Evolutionary conservation across 306 rosid species (phyloP).

Genomic region (Benincasa hispida): DNA sequence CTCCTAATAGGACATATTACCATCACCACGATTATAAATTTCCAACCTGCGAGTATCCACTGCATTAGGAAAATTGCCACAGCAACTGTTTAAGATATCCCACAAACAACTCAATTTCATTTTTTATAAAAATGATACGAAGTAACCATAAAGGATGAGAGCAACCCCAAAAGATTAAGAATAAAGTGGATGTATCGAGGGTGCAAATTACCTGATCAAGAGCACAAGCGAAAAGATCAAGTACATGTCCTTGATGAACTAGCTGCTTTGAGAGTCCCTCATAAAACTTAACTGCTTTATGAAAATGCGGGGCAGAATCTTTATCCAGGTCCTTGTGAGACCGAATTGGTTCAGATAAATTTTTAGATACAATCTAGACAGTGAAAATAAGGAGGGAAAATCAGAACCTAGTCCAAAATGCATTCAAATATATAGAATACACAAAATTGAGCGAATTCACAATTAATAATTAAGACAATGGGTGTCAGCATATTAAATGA

Average conservation of each 20-base stretch:
- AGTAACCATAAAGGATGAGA: conserved; percentile 1
- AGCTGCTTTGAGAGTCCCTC: conserved; percentile 95
- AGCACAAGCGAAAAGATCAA: conserved; percentile 94
- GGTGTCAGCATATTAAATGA: background rate
- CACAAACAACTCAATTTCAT: background rate
- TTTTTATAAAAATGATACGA: background rate
- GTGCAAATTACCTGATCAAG: conserved; percentile 74
- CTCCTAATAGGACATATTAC: background rate
- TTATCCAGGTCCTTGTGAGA: conserved; percentile 98
- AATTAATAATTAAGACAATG: background rate
- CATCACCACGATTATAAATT: background rate
- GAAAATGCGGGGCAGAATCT: conserved; percentile 81
- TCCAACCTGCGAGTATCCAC: background rate
- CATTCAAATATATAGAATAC: background rate
- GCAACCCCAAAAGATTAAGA: background rate
- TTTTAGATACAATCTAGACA: conserved; percentile 78
- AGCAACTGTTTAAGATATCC: background rate
- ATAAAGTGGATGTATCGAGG: background rate
- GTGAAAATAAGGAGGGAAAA: background rate
- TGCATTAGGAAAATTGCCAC: background rate
- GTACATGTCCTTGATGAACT: conserved; percentile 91
- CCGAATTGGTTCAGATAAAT: conserved; percentile 85
- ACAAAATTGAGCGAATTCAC: background rate
- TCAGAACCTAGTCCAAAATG: background rate
- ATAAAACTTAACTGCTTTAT: conserved; percentile 79